A percentile compares a stretch with the other conserved stretches of the same genome.
Evolutionary conservation across 305 asterid species (phyloP).

Genomic region (Euphrasia arctica): DNA sequence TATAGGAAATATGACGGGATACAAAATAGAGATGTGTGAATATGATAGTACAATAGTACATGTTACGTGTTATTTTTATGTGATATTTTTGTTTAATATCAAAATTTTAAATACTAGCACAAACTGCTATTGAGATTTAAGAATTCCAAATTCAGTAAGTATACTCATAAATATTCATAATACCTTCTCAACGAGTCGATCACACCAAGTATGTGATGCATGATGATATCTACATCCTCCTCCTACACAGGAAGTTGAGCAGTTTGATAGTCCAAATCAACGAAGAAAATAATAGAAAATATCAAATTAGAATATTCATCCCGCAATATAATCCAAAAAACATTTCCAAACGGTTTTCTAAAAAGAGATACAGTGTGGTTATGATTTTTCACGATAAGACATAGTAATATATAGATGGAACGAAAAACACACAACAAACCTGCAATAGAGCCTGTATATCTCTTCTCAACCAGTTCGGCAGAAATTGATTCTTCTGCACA

Average conservation of each 20-base stretch:
- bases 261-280: neutral
- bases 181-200: slow-evolving; percentile 74
- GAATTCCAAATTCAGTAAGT: neutral
- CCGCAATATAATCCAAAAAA: neutral
- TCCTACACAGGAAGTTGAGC: slow-evolving; percentile 41
- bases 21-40: too few species aligned
- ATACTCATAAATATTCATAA: neutral
- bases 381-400: neutral
- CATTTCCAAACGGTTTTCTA: neutral
- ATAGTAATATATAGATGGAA: slow-evolving; percentile 2
- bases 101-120: too few species aligned
- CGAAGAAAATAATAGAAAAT: too few species aligned
- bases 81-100: too few species aligned
- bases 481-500: slow-evolving; percentile 51
- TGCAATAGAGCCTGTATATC: slow-evolving; percentile 76
- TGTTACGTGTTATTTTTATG: too few species aligned
- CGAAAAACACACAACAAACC: slow-evolving; percentile 35
- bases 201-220: slow-evolving; percentile 69
- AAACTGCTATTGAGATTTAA: too few species aligned
- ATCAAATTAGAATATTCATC: too few species aligned
- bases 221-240: slow-evolving; percentile 66
- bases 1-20: too few species aligned
- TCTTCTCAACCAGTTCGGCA: slow-evolving; percentile 66
- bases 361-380: neutral
- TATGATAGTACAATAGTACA: too few species aligned